Evolutionary conservation across 495 filamentous ascomycete species (phyloP), one percentile per base, ranked within the genome.

Genomic region (Poronia punctata): DNA sequence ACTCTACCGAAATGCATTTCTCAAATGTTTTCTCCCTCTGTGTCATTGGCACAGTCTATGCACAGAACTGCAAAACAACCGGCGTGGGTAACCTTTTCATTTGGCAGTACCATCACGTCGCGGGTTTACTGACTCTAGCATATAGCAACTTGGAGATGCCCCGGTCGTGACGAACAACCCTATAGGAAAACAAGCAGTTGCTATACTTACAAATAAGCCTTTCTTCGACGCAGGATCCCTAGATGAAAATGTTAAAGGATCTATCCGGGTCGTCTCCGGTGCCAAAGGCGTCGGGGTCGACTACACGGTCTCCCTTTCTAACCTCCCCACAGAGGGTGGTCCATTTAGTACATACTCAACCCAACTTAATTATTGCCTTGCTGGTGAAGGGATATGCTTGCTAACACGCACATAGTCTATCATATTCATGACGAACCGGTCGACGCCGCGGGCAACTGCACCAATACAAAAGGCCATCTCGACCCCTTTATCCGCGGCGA

Each of bases 391-490:
- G 7, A 17, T 24, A 12, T 20, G 7, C 33, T 27, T 20, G 35
- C 43, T 47, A 25, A 56, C 35, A 27, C 5, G 14, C 19, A 15
- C n/a, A 15, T 45, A 89, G 86, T 71, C 20, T 95, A 95, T 67
- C 87, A 94, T 50, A 72, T 95, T 53, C 86, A 95, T 66, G 76
- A 78, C 41, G 56, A 66, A 29, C 83, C 83, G 11, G 83, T 94
- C 22, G 79, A 83, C 3, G 62, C 67, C 24, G 62, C 80, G 52
- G 88, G 88, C 41, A 88, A 87, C 72, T 95, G 88, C 70, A 82
- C 79, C 35, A 68, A 57, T 3, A 82, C 86, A 7, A 59, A 76
- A 12, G 78, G 65, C 0, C 88, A 93, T 40, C 56, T 68, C 6
- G 66, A 73, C 43, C 67, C 68, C 45, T 66, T 53, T 46, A 60